phyloP scores from a whole-genome alignment of 2,329 filamentous ascomycete genomes.

The Phoma sp. region DNA sequence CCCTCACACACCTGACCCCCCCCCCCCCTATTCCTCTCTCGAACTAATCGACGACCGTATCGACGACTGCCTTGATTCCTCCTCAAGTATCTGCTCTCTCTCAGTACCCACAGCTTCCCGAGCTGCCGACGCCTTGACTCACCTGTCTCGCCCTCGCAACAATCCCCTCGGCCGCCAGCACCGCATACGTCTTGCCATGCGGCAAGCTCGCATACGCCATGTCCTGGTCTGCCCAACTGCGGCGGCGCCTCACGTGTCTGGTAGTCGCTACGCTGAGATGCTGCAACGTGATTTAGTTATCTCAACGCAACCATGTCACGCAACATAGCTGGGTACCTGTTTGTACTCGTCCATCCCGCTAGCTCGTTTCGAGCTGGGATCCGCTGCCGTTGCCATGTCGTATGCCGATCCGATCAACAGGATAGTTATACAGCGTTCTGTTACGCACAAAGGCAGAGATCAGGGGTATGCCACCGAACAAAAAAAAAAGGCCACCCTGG shows the following conservation, averaged over 20 bases:
- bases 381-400: not conserved
- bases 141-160: slow-evolving; percentile 11
- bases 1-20: not conserved
- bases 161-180: slow-evolving; percentile 11
- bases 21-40: not conserved
- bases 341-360: slow-evolving; percentile 15
- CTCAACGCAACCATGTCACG: no score
- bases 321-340: not conserved
- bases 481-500: no score
- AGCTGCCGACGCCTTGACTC: no score
- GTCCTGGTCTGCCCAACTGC: slow-evolving; percentile 14
- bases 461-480: not conserved
- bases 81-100: not conserved
- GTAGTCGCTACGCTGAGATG: slow-evolving; percentile 10
- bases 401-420: not conserved
- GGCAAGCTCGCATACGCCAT: slow-evolving; percentile 11
- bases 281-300: not conserved
- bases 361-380: slow-evolving; percentile 5
- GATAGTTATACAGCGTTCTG: not conserved
- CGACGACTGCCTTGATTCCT: not conserved
- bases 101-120: not conserved
- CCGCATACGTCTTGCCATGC: slow-evolving; percentile 13
- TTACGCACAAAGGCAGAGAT: not conserved
- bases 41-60: slow-evolving; percentile 5
- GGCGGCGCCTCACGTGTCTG: slow-evolving; percentile 1